These are phyloP conservation scores for Boletus barrowsii DNA, from an alignment of 768 basidiomycete species.

Conservation along the genomic window DNA sequence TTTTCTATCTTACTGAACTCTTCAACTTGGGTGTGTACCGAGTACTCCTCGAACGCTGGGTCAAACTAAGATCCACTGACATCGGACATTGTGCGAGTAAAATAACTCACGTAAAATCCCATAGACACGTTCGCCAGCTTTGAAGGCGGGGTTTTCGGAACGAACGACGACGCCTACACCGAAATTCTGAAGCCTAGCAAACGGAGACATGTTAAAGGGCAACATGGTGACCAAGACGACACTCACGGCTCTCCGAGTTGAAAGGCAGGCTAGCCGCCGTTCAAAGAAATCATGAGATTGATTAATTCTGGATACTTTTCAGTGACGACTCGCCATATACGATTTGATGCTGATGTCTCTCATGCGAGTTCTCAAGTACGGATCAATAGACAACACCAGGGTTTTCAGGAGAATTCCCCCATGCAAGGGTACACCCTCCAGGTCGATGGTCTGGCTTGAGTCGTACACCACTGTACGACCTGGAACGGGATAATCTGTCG, in stretches of 20 bases:
- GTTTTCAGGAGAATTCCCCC: slow-evolving; percentile 1
- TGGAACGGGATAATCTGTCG: slow-evolving; percentile 27
- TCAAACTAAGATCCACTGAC: slow-evolving; percentile 40
- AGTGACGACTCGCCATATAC: slow-evolving; percentile 7
- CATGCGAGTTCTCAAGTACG: slow-evolving; percentile 46
- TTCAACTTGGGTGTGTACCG: neutral
- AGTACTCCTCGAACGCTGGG: slow-evolving; percentile 25
- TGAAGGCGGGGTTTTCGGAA: slow-evolving; percentile 9
- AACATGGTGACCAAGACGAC: neutral
- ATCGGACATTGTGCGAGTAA: slow-evolving; percentile 36
- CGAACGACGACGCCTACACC: slow-evolving; percentile 35
- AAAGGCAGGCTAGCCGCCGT: slow-evolving; percentile 3
- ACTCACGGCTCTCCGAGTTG: slow-evolving; percentile 18
- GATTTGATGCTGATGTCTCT: slow-evolving; percentile 14
- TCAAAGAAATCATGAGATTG: neutral
- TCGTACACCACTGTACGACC: slow-evolving; percentile 50
- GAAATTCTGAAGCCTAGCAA: slow-evolving; percentile 29
- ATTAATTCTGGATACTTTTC: neutral
- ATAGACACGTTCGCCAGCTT: slow-evolving; percentile 6
- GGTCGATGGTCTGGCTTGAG: slow-evolving; percentile 44
- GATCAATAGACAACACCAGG: slow-evolving; percentile 46
- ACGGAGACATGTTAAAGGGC: neutral
- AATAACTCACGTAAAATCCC: slow-evolving; percentile 30
- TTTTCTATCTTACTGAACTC: slow-evolving; percentile 21
- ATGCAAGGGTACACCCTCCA: slow-evolving; percentile 29